Base-by-base conservation (phyloP, 805 yeast species). In the Lachancea nothofagi region DNA sequence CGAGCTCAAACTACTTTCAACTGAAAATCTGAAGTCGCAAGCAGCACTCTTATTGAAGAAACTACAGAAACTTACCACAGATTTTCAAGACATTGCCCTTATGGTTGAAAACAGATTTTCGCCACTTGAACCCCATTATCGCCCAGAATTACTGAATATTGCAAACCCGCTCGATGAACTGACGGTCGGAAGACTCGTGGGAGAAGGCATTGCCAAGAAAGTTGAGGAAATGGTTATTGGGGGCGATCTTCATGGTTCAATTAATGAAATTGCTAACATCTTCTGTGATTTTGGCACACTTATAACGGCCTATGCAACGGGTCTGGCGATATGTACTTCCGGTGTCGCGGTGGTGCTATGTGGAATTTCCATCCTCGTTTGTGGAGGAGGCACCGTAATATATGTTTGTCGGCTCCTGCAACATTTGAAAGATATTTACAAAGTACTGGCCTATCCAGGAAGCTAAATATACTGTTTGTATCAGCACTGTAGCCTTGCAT, bases 311-410 rank as follows among this genome's bases (percentile, higher is more conserved):
- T 33, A 33, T 40, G 35, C 23, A n/a, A 40, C 43, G 2, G 38
- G 38, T 3, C 12, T 40, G 14, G 37, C 43, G 4, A 12, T 40
- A 7, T 40, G 43, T 20, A 8, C 34, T 18, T 9, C 29, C 13
- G 33, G 33, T 5, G 23, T 29, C n/a, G 38, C 23, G 9, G 21
- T 25, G 5, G 35, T 15, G 14, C 15, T 29, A 2, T 40, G 43
- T 19, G 43, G 38, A 7, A 14, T 40, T 3, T 40, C 38, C 4
- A 29, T 40, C 13, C n/a, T 34, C 7, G 22, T 29, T 13, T 40
- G 38, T 25, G 35, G 38, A 8, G 43, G 34, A 3, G 43, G 43
- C n/a, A 40, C 43, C 3, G 30, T 34, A n/a, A 28, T 34, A 3
- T 40, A 22, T 34, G 17, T 33, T 14, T 40, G 33, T n/a, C 34